Base-by-base conservation (phyloP, 75 land plant species). In the Sequoiadendron giganteum region DNA sequence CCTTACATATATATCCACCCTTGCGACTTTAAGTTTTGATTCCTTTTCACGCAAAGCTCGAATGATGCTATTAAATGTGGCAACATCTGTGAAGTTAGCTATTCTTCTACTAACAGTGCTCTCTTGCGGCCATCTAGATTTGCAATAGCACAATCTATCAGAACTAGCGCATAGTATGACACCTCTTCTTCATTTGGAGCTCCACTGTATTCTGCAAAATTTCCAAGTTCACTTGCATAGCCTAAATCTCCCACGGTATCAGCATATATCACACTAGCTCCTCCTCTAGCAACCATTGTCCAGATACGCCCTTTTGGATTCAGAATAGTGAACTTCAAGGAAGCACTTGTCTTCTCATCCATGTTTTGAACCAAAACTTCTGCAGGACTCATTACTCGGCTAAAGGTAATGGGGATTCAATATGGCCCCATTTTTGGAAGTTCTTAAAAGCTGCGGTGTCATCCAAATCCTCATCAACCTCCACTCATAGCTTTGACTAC, bases 11-110 rank as follows among this genome's bases (percentile, higher is more conserved):
- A 97, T 92, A 87, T 94, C 91, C 91, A 96, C 91, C 88, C 93
- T 93, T 40, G 96, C 90, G 15, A 95, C 99, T 87, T 95, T 95
- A 21, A 97, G 85, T 87, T 97, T 95, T 55, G 96, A 87, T 89
- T 97, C 94, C 99, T 98, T 98, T 89, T 97, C 99, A 54, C 92
- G 94, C 36, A 97, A 70, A 54, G 99, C 99, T 34, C 95, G 90
- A 84, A 96, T 97, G 70, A 97, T 95, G n/a, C 99, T 96, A 91
- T 88, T 95, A 84, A 97, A 97, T 28, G 99, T 97, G 75, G 99
- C 95, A 68, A 97, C 99, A 89, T 97, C 96, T 32, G 99, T 97
- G 93, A 97, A 97, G 90, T 97, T 97, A 79, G 99, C 99, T 86
- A 97, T 96, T 18, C 97, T 97, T 21, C 99, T 97, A 87, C 97